Evolutionary conservation across 2,329 filamentous ascomycete genomes (phyloP).

Genomic region (Trichoderma koningii): DNA sequence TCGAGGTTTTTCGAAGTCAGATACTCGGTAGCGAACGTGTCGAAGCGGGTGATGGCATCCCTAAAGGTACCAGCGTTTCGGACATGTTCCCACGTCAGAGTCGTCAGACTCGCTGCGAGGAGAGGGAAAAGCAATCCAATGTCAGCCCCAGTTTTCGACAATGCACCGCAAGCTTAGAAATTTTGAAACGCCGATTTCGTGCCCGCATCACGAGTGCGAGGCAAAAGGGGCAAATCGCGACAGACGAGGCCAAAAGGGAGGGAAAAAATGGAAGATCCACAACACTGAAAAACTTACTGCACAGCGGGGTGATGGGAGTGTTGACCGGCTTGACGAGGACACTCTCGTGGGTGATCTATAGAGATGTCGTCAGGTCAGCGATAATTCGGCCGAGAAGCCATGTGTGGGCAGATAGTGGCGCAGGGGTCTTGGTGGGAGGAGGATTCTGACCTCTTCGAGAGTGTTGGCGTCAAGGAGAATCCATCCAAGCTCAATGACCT

Average conservation of each 20-base stretch:
- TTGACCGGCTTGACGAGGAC: slow-evolving; percentile 98
- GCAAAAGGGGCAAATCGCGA: slow-evolving; percentile 20
- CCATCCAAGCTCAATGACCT: slow-evolving; percentile 99
- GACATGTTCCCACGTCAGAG: slow-evolving; percentile 98
- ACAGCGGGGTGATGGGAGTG: slow-evolving; percentile 96
- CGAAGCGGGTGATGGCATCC: slow-evolving; percentile 93
- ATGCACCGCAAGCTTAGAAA: slow-evolving; percentile 23
- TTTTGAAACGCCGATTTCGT: slow-evolving; percentile 19
- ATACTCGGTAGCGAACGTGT: slow-evolving; percentile 89
- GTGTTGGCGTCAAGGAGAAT: slow-evolving; percentile 90
- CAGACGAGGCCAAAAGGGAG: neutral
- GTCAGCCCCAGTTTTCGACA: slow-evolving; percentile 27
- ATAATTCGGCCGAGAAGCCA: slow-evolving; percentile 8
- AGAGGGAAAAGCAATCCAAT: slow-evolving; percentile 31
- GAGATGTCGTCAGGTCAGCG: slow-evolving; percentile 28
- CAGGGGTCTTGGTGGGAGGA: slow-evolving; percentile 20
- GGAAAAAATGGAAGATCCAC: neutral
- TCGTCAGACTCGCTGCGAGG: slow-evolving; percentile 84
- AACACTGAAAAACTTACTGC: slow-evolving; percentile 71
- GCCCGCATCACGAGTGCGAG: slow-evolving; percentile 8
- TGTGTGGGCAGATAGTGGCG: slow-evolving; percentile 23
- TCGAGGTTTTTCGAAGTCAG: slow-evolving; percentile 88
- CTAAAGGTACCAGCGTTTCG: slow-evolving; percentile 96
- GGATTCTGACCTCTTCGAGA: slow-evolving; percentile 80
- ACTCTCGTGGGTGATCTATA: slow-evolving; percentile 87